phyloP scores from a whole-genome alignment of 345 rosid genomes.

The Ceriops decandra region DNA sequence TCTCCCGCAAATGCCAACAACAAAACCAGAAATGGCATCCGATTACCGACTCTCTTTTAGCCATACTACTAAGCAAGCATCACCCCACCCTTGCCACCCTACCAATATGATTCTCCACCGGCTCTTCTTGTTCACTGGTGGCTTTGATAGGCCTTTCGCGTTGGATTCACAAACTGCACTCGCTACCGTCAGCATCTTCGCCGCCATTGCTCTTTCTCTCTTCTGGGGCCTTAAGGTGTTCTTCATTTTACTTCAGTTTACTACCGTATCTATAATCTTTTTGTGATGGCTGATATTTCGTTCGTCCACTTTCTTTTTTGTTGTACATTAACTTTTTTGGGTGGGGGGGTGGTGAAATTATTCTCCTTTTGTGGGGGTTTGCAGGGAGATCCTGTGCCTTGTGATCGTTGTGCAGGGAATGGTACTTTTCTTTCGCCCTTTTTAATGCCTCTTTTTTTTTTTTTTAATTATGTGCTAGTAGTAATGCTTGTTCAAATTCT shows the following conservation, averaged over 20 bases:
- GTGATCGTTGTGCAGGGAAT: slow-evolving; percentile 87
- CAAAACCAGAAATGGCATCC: slow-evolving; percentile 23
- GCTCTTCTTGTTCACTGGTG: slow-evolving; percentile 44
- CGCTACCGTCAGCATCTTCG: slow-evolving; percentile 65
- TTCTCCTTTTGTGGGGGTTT: slow-evolving; percentile 15
- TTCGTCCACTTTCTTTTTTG: background rate
- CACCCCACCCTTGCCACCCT: slow-evolving; percentile 23
- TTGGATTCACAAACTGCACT: slow-evolving; percentile 75
- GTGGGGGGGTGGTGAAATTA: background rate
- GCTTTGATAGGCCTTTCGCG: slow-evolving; percentile 41
- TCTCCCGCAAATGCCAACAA: slow-evolving; percentile 16
- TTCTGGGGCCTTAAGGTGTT: slow-evolving; percentile 76
- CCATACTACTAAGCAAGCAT: slow-evolving; percentile 7
- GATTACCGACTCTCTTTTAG: slow-evolving; percentile 21
- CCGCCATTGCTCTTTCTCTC: slow-evolving; percentile 78
- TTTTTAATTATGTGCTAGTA: background rate
- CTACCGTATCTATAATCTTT: too few relatives aligned
- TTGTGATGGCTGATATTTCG: too few relatives aligned
- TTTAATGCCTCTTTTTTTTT: background rate
- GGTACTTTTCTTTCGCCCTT: slow-evolving; percentile 34
- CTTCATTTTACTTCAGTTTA: background rate
- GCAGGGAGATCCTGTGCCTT: slow-evolving; percentile 94
- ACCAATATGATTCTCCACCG: slow-evolving; percentile 45
- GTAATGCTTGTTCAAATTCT: too few relatives aligned
- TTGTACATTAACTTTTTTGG: background rate